A percentile compares a stretch with the other conserved stretches of the same genome.
These are phyloP conservation scores for Diplocarpon mali DNA, from an alignment of 2,329 filamentous ascomycete genomes.

Conservation along the genomic window DNA sequence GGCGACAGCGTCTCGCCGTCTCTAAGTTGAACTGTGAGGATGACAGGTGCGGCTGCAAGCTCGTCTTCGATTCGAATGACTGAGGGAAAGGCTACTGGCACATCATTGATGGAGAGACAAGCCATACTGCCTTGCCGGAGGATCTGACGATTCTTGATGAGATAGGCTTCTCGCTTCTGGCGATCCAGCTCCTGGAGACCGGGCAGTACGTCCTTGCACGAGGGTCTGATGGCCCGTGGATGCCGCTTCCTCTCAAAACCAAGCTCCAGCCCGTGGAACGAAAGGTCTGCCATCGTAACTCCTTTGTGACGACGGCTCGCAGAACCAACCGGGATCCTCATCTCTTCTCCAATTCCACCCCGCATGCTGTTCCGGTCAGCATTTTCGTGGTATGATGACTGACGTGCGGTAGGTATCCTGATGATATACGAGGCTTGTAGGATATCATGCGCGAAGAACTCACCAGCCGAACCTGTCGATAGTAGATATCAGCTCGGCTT, in stretches of 20 bases:
- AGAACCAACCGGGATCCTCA: constrained; percentile 38
- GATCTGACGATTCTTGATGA: constrained; percentile 37
- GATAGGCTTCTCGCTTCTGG: constrained; percentile 31
- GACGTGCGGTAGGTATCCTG: no score
- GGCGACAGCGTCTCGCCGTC: constrained; percentile 35
- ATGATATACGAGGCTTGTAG: no score
- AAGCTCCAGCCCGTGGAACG: constrained; percentile 27
- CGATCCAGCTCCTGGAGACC: constrained; percentile 28
- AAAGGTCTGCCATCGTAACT: constrained; percentile 31
- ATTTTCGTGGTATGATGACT: no score
- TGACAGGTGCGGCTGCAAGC: constrained; percentile 34
- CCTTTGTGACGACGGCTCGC: constrained; percentile 35
- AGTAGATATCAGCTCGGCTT: no score
- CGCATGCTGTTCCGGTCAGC: constrained; percentile 63
- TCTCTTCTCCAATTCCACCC: constrained; percentile 50
- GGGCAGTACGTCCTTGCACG: constrained; percentile 33
- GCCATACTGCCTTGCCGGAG: constrained; percentile 51
- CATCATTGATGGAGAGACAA: constrained; percentile 40
- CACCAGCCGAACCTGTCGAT: no score
- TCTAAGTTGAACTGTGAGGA: constrained; percentile 40
- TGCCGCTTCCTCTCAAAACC: constrained; percentile 16
- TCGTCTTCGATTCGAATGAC: constrained; percentile 40
- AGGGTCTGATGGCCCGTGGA: constrained; percentile 32
- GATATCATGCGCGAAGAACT: no score
- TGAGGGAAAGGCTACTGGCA: constrained; percentile 48